Evolutionary conservation across 1,139 yeast species (phyloP), one percentile per base, ranked within the genome.

Genomic region (Hansenula lynferdii): DNA sequence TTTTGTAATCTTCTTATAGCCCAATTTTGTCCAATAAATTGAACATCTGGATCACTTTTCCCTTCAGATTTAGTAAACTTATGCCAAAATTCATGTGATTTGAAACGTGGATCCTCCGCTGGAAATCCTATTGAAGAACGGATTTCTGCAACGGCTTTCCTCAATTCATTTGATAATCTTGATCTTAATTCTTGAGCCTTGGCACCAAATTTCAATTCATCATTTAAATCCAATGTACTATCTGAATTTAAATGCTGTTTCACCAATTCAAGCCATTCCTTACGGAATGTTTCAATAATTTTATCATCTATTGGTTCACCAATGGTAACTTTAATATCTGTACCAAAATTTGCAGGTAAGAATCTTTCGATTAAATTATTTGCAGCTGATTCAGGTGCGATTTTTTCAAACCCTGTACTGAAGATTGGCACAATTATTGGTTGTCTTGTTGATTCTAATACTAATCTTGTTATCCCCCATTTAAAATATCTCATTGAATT

Each of bases 381-480:
- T 3, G 81, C 78, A 12, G 73, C 64, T 40, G 77, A 75, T 60
- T 92, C 98, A 0, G 97, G 96, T 17, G 85, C 83, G 16, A 90
- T 74, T 54, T 83, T 78, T 54, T 92, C 97, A 53, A 92, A 83
- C 0, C 98, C 98, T 40, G 79, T 75, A 5, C 89, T 67, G 54
- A 83, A 92, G 19, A 92, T 82, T 0, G 98, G 98, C n/a, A 92
- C 77, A 16, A 92, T 77, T 3, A 89, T 77, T 0, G 98, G 98
- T 0, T 94, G 80, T 44, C 76, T 72, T 0, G 94, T 80, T 14
- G 94, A 70, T 60, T 92, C 98, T 39, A 92, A 64, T 5, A 92
- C 70, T 49, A 90, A 60, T 49, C 98, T 70, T 3, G 96, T 75
- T 1, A 89, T 80, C 0, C 98, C 98, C 98, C 98, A 92, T 57